Base-by-base conservation (phyloP, 208 protist species). In the Acanthamoeba healyi region DNA sequence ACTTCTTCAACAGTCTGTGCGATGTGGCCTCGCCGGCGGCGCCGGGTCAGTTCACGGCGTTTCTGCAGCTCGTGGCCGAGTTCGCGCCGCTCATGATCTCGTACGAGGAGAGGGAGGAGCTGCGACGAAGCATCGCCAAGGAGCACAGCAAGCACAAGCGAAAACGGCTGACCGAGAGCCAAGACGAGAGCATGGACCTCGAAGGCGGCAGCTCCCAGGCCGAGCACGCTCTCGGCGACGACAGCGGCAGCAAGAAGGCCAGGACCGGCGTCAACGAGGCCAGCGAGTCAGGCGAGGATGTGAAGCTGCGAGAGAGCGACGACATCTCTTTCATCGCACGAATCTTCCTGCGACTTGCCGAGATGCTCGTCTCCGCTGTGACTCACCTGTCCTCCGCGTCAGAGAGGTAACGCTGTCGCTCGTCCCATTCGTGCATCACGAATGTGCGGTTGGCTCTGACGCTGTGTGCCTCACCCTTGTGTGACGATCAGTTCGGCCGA, bases 31-130 rank as follows among this genome's bases (percentile, higher is more conserved):
- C 70, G 38, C 70, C 70, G 10, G 70, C 70, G 17, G 6, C 34
- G 36, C 36, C 70, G 38, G 40, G 34, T 6, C 70, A 81, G 36
- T 81, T 81, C 70, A 22, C 70, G 38, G 70, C 70, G 5, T 81
- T 81, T 12, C 70, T 81, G 38, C 70, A 81, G 12, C 70, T 81
- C 36, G 70, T 81, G 36, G 40, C 70, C 38, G 70, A 81, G 70
- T 81, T 81, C 40, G 70, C 70, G 34, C 70, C 70, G 40, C 70
- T 81, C 15, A 81, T 81, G 70, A 81, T 81, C 70, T 81, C 70
- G 36, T 34, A 81, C 70, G 70, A 81, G 24, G 70, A 81, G 36
- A 12, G 70, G 36, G 70, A 81, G 70, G 70, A 81, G 70, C 40
- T 81, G 38, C 70, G 70, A 46, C 70, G 70, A 7, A 81, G 40